Percentiles rank a stretch among this genome's conserved stretches.
These are phyloP conservation scores for Xylaria castorea DNA, from an alignment of 495 filamentous ascomycete genomes.

Conservation along the genomic window DNA sequence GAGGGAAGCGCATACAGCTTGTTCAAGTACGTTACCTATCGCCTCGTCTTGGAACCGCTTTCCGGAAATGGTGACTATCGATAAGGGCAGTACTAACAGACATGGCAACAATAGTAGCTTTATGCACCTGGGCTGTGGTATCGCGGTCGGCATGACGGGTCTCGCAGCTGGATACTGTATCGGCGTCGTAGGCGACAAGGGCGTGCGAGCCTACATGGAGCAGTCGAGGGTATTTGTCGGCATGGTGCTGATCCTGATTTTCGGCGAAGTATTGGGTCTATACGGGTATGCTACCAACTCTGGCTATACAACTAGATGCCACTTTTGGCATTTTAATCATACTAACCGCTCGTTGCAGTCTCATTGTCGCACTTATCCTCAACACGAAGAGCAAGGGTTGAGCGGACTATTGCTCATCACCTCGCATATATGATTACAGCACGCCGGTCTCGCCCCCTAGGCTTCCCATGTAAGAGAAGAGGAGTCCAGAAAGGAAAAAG, in stretches of 20 bases:
- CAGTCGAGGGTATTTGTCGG: constrained; percentile 96
- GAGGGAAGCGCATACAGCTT: constrained; percentile 66
- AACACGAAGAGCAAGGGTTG: constrained; percentile 63
- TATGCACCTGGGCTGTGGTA: constrained; percentile 90
- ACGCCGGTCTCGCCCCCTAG: not conserved
- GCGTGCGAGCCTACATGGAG: constrained; percentile 92
- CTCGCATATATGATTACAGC: not conserved
- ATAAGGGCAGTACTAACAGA: constrained; percentile 11
- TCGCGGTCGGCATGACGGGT: constrained; percentile 89
- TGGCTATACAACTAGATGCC: not conserved
- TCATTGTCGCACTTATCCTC: constrained; percentile 59
- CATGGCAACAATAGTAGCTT: constrained; percentile 68
- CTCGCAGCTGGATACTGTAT: constrained; percentile 98
- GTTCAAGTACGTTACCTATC: constrained; percentile 68
- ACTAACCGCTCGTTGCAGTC: constrained; percentile 37
- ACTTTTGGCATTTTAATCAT: not conserved
- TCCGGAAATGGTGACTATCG: not conserved
- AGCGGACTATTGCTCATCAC: constrained; percentile 23
- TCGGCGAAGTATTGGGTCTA: constrained; percentile 94
- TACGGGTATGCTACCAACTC: constrained; percentile 74
- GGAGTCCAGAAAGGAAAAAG: not conserved
- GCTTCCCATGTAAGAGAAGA: not conserved
- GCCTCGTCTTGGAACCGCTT: constrained; percentile 29
- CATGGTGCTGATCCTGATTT: constrained; percentile 98
- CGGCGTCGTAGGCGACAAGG: constrained; percentile 92